Conservation (phyloP, 1,139 yeast species). For the Sugiyamaella novakii region DNA sequence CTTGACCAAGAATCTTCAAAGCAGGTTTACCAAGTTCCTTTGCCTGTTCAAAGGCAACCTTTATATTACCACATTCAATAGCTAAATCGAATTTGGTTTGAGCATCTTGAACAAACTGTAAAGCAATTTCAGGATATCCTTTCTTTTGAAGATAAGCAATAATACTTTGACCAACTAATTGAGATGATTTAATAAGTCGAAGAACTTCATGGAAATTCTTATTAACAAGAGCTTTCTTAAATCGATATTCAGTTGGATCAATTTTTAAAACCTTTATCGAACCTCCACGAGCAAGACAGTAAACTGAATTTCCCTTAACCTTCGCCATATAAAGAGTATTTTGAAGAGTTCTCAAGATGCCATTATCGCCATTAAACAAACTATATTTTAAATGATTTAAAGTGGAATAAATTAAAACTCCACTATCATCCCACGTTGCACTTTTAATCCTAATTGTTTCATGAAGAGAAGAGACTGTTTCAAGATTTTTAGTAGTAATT, state of each 20-base stretch:
- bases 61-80: conserved; percentile 85
- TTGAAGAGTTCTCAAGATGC: conserved; percentile 89
- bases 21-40: conserved; percentile 67
- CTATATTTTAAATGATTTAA: conserved; percentile 95
- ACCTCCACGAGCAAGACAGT: conserved; percentile 83
- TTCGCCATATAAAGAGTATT: conserved; percentile 84
- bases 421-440: conserved; percentile 97
- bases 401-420: conserved; percentile 89
- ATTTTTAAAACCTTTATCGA: conserved; percentile 75
- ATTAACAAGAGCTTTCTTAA: conserved; percentile 88
- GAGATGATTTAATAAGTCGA: conserved; percentile 83
- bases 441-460: conserved; percentile 96
- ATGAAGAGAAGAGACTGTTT: conserved; percentile 81
- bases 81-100: conserved; percentile 96
- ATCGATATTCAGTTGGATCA: conserved; percentile 96
- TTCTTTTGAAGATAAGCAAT: conserved; percentile 92
- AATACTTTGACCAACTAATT: conserved; percentile 95
- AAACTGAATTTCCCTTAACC: conserved; percentile 70
- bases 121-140: conserved; percentile 86
- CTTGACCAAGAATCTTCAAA: conserved; percentile 84
- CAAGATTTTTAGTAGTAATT: conserved; percentile 77
- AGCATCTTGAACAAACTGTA: conserved; percentile 95
- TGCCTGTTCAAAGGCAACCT: conserved; percentile 89
- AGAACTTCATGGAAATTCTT: conserved; percentile 90
- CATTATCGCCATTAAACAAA: conserved; percentile 89